These are phyloP conservation scores for Globisporangium parvum DNA, from an alignment of 352 stramenopile genomes.

Conservation along the genomic window DNA sequence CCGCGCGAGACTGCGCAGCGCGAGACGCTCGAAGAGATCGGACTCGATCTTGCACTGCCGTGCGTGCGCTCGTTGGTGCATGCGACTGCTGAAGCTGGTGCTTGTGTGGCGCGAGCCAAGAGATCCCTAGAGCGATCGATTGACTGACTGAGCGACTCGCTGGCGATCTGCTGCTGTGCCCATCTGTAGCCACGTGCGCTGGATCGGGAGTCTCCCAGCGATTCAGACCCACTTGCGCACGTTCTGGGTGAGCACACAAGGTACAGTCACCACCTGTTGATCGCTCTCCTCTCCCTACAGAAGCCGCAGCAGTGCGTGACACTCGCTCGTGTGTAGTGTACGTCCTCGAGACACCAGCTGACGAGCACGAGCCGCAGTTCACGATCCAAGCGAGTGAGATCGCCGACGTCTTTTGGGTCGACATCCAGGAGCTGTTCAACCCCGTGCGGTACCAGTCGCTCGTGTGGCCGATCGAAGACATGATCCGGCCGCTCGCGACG, in stretches of 20 bases:
- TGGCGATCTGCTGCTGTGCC: background rate
- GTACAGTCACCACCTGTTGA: slow-evolving; percentile 15
- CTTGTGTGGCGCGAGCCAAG: background rate
- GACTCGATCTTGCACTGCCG: slow-evolving; percentile 52
- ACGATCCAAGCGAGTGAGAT: slow-evolving; percentile 65
- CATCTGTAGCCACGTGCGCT: slow-evolving; percentile 50
- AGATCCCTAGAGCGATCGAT: background rate
- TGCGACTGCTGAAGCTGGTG: slow-evolving; percentile 2
- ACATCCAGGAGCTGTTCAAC: slow-evolving; percentile 73
- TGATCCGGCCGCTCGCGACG: slow-evolving; percentile 31
- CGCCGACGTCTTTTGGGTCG: slow-evolving; percentile 76
- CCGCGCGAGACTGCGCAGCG: slow-evolving; percentile 61
- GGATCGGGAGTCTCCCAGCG: slow-evolving; percentile 50
- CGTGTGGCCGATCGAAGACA: slow-evolving; percentile 52
- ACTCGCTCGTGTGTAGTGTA: slow-evolving; percentile 40
- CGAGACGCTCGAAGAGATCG: slow-evolving; percentile 81
- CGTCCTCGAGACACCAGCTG: slow-evolving; percentile 45
- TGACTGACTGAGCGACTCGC: background rate
- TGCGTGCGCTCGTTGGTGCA: slow-evolving; percentile 19
- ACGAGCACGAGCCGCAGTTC: slow-evolving; percentile 39
- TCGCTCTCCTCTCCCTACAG: too few relatives aligned
- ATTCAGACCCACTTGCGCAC: slow-evolving; percentile 61
- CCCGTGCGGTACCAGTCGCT: slow-evolving; percentile 46
- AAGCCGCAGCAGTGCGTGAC: too few relatives aligned
- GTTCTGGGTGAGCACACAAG: slow-evolving; percentile 63